phyloP scores from a whole-genome alignment of 495 filamentous ascomycete genomes.

The Aspergillus nidulans region DNA sequence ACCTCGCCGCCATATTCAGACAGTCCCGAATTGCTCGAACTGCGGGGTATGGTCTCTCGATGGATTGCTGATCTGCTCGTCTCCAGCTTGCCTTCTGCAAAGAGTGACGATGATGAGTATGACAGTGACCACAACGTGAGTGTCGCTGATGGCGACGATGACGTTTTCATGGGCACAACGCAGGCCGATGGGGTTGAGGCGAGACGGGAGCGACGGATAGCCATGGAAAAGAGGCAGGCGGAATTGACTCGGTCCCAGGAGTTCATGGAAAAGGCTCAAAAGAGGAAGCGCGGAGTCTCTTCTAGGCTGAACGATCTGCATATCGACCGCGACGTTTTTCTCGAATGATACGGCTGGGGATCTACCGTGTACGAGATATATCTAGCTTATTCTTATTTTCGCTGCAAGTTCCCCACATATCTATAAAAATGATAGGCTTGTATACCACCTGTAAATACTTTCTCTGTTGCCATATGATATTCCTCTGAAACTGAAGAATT shows the following conservation, averaged over 20 bases:
- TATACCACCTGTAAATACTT: too few relatives aligned
- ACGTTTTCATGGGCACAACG: conserved; percentile 17
- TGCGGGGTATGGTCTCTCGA: conserved; percentile 63
- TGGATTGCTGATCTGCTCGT: conserved; percentile 62
- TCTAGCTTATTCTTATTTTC: too few relatives aligned
- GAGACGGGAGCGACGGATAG: conserved; percentile 30
- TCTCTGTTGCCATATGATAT: too few relatives aligned
- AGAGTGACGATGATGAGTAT: neutral
- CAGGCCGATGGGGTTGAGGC: conserved; percentile 21
- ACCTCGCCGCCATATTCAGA: conserved; percentile 60
- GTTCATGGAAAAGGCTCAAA: conserved; percentile 34
- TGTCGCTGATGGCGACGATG: conserved; percentile 16
- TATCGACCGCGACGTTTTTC: conserved; percentile 22
- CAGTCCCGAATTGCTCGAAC: conserved; percentile 50
- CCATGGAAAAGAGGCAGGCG: conserved; percentile 27
- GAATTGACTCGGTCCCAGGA: conserved; percentile 32
- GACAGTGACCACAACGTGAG: conserved; percentile 14
- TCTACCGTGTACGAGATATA: neutral
- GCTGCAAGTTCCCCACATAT: too few relatives aligned
- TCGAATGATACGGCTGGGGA: too few relatives aligned
- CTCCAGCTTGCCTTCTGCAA: conserved; percentile 22
- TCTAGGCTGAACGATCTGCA: conserved; percentile 31
- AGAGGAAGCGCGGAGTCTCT: conserved; percentile 31
- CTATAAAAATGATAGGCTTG: too few relatives aligned
- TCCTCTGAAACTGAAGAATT: too few relatives aligned